Evolutionary conservation across 345 rosid genomes (phyloP), one percentile per base, ranked within the genome.

Genomic region (Populus simonii): DNA sequence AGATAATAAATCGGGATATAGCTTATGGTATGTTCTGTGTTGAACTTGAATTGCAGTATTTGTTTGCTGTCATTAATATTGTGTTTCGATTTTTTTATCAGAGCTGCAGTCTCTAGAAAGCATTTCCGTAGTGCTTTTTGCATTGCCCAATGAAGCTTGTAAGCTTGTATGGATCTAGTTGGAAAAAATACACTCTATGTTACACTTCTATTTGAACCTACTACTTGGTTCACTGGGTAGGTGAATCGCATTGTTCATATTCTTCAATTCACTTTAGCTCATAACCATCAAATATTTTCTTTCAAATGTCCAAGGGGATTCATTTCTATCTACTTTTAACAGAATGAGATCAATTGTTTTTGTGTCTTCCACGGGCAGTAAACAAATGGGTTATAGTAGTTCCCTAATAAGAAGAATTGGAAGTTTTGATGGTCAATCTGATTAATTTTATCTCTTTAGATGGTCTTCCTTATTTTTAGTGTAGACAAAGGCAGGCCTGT

Each of bases 11-110:
- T 9, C 78, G 20, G 77, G 97, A 95, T 82, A 82, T 81, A 53
- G 91, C 97, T 57, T 90, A 89, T 79, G 97, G 97, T 92, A 86
- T 43, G 78, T 80, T 51, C 55, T 29, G 7, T 18, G 0, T 71
- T 13, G 29, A 2, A 23, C n/a, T 18, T 36, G 8, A 22, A 4
- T 31, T 35, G 35, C 27, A 10, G 16, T 45, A 47, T 66, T 11
- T 51, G 41, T 35, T 61, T 80, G 41, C 18, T 69, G 66, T 53
- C 68, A 17, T 61, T 35, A 53, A 5, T 75, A 23, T 35, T 31
- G 8, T 53, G 59, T 31, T 49, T 36, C 33, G 35, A 53, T 66
- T 1, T 39, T 68, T 76, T 68, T 25, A n/a, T 51, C 31, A 39
- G 33, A 29, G 5, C 17, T 22, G 18, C 17, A 51, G 33, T 57